Base-by-base conservation (phyloP, 139 green algal genomes). In the Chlamydomonas urium region DNA sequence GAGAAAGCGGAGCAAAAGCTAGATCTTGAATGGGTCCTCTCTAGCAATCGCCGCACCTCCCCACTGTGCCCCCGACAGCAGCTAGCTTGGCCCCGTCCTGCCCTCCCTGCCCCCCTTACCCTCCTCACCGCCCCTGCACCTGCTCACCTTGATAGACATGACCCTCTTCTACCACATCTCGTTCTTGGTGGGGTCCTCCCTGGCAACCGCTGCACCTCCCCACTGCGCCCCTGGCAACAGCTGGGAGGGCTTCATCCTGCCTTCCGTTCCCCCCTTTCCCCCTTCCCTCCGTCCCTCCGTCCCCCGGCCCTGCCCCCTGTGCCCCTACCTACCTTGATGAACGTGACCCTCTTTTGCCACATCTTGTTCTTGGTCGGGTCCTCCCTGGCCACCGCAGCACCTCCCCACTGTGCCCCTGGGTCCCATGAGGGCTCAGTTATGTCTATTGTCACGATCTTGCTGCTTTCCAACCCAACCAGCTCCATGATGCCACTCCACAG, bases 401-500 rank as follows among this genome's bases (percentile, higher is more conserved):
- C 65, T 38, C 65, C 59, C 23, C 14, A 57, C 37, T 35, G 24
- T n/a, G n/a, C 31, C 5, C 37, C 38, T n/a, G 38, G n/a, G 8
- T 71, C 37, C 65, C 65, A 71, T 26, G 29, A 26, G 38, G 69
- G 69, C n/a, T 75, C 50, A 14, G 24, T 29, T 1, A 79, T 62
- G 47, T 82, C 76, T 0, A 82, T 65, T 32, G 76, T 82, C 56
- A 78, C 42, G 0, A 82, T 66, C 36, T 69, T 67, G 56, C n/a
- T 50, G 10, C 47, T n/a, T 26, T 72, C 42, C 26, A 75, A 23
- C 21, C 65, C 68, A 21, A 38, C 45, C 31, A 80, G 57, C 32
- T 84, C 67, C 57, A 84, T 62, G 29, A 84, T 74, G 33, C 35
- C 63, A 0, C 73, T 69, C 78, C 78, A 84, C 73, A 84, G 65